A percentile compares a stretch with the other conserved stretches of the same genome.
Evolutionary conservation across 768 basidiomycete species (phyloP).

Genomic region (Amylocystis lapponica): DNA sequence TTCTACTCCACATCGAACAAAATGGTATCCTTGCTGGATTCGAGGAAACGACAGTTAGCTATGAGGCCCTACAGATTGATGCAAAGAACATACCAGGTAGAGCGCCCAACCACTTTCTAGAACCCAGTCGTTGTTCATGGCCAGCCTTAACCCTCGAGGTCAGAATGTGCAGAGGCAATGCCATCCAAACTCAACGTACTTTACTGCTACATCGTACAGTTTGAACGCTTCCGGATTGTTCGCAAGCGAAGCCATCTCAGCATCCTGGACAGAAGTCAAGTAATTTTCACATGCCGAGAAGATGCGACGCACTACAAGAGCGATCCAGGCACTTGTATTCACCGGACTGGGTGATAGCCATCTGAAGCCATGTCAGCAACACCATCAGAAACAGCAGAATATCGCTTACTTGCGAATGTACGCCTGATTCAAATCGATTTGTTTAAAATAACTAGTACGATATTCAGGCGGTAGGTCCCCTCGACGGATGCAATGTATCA

Average conservation of each 20-base stretch:
- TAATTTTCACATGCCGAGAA: not conserved
- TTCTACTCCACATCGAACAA: constrained; percentile 58
- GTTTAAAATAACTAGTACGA: constrained; percentile 41
- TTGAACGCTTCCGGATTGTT: constrained; percentile 55
- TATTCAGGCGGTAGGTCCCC: constrained; percentile 31
- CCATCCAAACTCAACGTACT: constrained; percentile 35
- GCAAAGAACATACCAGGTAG: constrained; percentile 41
- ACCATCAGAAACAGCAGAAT: not conserved
- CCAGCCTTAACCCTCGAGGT: constrained; percentile 43
- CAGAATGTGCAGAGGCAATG: not conserved
- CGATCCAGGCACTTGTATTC: constrained; percentile 63
- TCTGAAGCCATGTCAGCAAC: constrained; percentile 25
- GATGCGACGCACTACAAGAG: constrained; percentile 44
- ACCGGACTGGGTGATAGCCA: constrained; percentile 69
- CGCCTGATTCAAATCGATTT: constrained; percentile 54
- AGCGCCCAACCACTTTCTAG: constrained; percentile 69
- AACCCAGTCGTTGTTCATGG: constrained; percentile 63
- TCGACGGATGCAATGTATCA: constrained; percentile 54
- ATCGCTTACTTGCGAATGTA: constrained; percentile 51
- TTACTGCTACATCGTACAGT: constrained; percentile 65
- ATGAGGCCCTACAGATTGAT: constrained; percentile 34
- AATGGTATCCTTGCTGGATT: constrained; percentile 63
- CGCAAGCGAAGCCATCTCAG: constrained; percentile 57
- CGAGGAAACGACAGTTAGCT: not conserved
- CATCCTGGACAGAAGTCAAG: constrained; percentile 41